These are phyloP conservation scores for Solanum virginianum DNA, from an alignment of 257 asterid genomes.

Conservation along the genomic window DNA sequence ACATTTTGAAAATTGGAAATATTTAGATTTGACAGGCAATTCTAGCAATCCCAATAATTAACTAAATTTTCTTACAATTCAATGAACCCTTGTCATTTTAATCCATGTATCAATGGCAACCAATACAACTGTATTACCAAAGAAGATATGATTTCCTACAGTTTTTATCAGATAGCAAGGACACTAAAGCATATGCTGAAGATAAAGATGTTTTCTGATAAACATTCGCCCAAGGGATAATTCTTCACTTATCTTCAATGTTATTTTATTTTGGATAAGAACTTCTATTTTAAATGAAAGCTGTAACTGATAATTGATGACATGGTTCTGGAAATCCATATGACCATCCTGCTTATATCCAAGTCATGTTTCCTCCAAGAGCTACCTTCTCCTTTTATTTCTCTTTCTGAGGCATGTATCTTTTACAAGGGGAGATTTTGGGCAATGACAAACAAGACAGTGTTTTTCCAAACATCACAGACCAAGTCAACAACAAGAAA, in stretches of 20 bases:
- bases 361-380: neutral
- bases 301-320: neutral
- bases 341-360: neutral
- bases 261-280: neutral
- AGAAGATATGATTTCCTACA: neutral
- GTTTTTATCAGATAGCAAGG: neutral
- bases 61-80: neutral
- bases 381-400: neutral
- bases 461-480: neutral
- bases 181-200: neutral
- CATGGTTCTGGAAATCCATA: neutral
- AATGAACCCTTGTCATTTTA: neutral
- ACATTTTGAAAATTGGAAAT: neutral
- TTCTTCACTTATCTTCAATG: neutral
- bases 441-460: neutral
- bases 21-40: neutral
- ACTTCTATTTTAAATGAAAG: neutral
- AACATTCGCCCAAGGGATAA: neutral
- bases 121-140: neutral
- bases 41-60: neutral
- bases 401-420: neutral
- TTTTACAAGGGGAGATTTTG: neutral
- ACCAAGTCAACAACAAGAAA: neutral
- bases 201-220: neutral
- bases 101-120: neutral